Evolutionary conservation across 805 yeast species (phyloP), one percentile per base, ranked within the genome.

Genomic region (Pichia kluyveri): DNA sequence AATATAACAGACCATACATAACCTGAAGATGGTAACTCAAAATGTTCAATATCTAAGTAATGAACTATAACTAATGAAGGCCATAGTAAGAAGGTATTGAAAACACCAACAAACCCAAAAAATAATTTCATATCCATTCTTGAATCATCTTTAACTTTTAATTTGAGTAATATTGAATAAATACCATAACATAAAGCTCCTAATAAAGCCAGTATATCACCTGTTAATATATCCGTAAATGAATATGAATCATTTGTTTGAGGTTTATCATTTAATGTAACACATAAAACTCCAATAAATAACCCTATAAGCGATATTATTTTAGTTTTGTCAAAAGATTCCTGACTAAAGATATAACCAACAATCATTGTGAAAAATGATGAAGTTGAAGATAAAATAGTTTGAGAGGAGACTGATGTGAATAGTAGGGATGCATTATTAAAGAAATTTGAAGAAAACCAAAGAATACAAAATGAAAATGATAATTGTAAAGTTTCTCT

Each of bases 101-200:
- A 85, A 6, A 91, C 68, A 1, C 99, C 99, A 26, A 93, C 98
- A 66, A 86, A 90, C 0, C 98, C 99, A 61, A 93, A 90, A 59
- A 93, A 93, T 36, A 90, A 71, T 61, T 82, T 85, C 71, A 95
- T 87, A 62, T 93, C 83, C 41, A 93, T 72, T 45, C 84, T 69
- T 15, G 83, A 72, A 60, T 91, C 97, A 49, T 79, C 80, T 42
- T 76, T 75, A 19, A 90, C 86, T 57, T 75, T 78, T 56, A 76
- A 70, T 60, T 91, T 91, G 46, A 93, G 69, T 41, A 93, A 63
- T 8, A 95, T 87, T 27, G 97, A 87, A 68, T 93, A 93, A 9
- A 88, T 68, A 40, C 98, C 98, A 61, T 93, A 93, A 40, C 90
- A 76, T n/a, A 86, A 62, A 0, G 99, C 98, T 3, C 96, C 93